Base-by-base conservation (phyloP, 441 rosid genomes). In the Euphorbia celastroides region DNA sequence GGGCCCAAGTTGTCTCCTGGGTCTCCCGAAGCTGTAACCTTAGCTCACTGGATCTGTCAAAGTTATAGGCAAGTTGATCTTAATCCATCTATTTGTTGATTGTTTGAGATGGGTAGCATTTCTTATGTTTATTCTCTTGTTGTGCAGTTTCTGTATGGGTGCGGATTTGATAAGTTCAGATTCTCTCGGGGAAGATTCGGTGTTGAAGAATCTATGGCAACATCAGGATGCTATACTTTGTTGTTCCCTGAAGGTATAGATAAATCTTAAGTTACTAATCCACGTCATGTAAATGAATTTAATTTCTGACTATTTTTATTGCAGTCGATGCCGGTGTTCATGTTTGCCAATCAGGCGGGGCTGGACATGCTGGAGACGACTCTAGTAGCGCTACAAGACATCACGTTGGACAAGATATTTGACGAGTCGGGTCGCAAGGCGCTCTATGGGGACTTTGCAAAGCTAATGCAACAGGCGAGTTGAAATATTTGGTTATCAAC, bases 351-450 rank as follows among this genome's bases (percentile, higher is more conserved):
- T 77, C 97, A 90, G 72, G 98, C 96, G 0, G 98, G 98, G 50
- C 84, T 93, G 13, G 97, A 93, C 82, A 93, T 93, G 98, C 84
- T 88, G 55, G 98, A 93, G 82, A 93, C 98, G n/a, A 93, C 97
- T 19, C 79, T 93, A 38, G 88, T 93, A 69, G 91, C 98, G 46
- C 80, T 93, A 42, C 98, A 93, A 81, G 98, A 93, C 64, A 87
- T 93, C 67, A 82, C 88, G 13, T 82, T 93, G 28, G 98, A 93
- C 57, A 93, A 85, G 75, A 90, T 93, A 58, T 90, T 93, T 0
- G 91, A 90, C 50, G 98, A 90, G 56, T 76, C 97, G 2, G 96
- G 97, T 23, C 86, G 88, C 57, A 87, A 93, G 75, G 77, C 85
- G 8, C 75, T 93, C 19, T 88, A 78, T 64, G 73, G 83, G 0